phyloP scores from a whole-genome alignment of 2,329 filamentous ascomycete genomes.

The Sclerotinia subarctica region DNA sequence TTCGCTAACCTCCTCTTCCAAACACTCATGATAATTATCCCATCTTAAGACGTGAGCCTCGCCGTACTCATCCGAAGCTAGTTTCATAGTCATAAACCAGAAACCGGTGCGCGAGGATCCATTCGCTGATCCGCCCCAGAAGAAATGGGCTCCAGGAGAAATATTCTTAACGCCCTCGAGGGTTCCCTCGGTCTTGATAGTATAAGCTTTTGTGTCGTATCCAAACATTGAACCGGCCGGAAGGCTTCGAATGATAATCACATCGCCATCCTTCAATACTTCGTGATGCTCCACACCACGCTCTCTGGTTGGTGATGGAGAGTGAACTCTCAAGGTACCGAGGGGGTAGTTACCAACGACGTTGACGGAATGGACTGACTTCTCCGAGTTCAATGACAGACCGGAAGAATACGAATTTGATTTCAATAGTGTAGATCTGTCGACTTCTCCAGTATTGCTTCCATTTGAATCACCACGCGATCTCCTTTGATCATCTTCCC shows the following conservation, averaged over 20 bases:
- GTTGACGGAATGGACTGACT: conserved; percentile 38
- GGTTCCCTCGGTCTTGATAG: conserved; percentile 46
- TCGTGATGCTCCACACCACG: conserved; percentile 25
- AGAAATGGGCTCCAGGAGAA: conserved; percentile 55
- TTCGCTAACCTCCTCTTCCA: conserved; percentile 47
- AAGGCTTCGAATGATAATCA: conserved; percentile 52
- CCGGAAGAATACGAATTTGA: conserved; percentile 28
- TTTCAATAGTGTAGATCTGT: conserved; percentile 29
- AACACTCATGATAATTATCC: conserved; percentile 54
- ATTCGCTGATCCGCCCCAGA: conserved; percentile 54
- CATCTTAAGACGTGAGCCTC: conserved; percentile 49
- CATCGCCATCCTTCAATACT: conserved; percentile 43
- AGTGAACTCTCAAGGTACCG: conserved; percentile 45
- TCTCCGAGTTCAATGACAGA: conserved; percentile 22
- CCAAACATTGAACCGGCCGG: conserved; percentile 40
- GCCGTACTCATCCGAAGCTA: conserved; percentile 32
- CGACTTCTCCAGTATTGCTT: conserved; percentile 22
- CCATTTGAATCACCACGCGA: conserved; percentile 24
- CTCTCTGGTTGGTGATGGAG: conserved; percentile 30
- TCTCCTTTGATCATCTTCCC: conserved; percentile 21
- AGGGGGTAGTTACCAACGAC: conserved; percentile 41
- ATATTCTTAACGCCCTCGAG: conserved; percentile 55
- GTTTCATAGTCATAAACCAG: conserved; percentile 47
- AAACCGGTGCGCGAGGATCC: conserved; percentile 53
- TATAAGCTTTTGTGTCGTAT: conserved; percentile 43